Evolutionary conservation across 2,329 filamentous ascomycete species (phyloP).

Genomic region (Cladosporium sp.): DNA sequence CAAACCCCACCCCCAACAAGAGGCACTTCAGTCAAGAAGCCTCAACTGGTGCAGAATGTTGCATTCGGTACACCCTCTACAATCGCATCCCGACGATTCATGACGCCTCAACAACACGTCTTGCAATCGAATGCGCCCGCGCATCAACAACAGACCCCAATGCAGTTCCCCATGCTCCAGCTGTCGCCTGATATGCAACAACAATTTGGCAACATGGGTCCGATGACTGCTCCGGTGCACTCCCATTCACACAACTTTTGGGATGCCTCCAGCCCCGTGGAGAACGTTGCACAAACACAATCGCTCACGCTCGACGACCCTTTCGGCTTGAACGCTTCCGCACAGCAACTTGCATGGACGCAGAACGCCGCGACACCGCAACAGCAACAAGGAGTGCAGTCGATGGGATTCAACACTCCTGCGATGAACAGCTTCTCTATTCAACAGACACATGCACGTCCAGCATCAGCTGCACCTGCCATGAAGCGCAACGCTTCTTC

Average conservation of each 20-base stretch:
- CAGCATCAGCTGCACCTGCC: constrained; percentile 23
- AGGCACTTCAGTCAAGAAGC: constrained; percentile 49
- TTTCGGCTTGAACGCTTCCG: constrained; percentile 20
- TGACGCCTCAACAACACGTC: constrained; percentile 26
- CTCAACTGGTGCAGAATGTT: constrained; percentile 34
- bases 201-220: constrained; percentile 48
- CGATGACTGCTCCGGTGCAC: constrained; percentile 54
- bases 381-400: constrained; percentile 15
- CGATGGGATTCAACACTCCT: constrained; percentile 28
- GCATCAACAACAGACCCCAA: constrained; percentile 32
- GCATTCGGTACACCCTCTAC: constrained; percentile 40
- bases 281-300: background rate
- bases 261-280: constrained; percentile 3
- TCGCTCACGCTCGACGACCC: constrained; percentile 26
- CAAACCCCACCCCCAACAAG: constrained; percentile 61
- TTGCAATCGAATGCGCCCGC: constrained; percentile 15
- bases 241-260: constrained; percentile 43
- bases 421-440: constrained; percentile 29
- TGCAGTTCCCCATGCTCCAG: constrained; percentile 51
- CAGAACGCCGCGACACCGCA: constrained; percentile 2
- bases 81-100: constrained; percentile 28
- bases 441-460: constrained; percentile 21
- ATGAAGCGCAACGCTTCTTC: constrained; percentile 17
- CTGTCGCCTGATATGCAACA: constrained; percentile 55
- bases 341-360: constrained; percentile 9